Evolutionary conservation across 2,329 filamentous ascomycete species (phyloP).

Genomic region (Phaeophleospora eucalypticola): DNA sequence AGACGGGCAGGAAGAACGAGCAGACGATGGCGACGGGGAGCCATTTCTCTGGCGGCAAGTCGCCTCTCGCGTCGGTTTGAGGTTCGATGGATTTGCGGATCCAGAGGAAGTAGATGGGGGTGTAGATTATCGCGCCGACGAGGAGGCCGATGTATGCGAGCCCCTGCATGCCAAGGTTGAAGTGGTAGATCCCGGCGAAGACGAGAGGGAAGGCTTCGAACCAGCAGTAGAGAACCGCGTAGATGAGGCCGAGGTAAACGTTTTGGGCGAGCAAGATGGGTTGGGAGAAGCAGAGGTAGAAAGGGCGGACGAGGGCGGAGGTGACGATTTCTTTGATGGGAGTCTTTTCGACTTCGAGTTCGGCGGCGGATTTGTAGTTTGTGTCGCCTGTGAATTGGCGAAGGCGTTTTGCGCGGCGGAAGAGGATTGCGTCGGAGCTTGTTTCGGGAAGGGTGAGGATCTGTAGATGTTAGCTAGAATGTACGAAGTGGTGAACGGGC

Average conservation of each 20-base stretch:
- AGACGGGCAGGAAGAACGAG: constrained; percentile 27
- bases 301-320: constrained; percentile 39
- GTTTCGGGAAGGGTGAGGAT: constrained; percentile 37
- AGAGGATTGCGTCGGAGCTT: constrained; percentile 36
- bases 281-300: constrained; percentile 37
- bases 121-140: constrained; percentile 33
- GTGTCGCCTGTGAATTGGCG: constrained; percentile 42
- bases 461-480: too few species aligned
- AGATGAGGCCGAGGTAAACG: constrained; percentile 40
- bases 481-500: too few species aligned
- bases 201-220: constrained; percentile 47
- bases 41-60: constrained; percentile 25
- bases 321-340: constrained; percentile 34
- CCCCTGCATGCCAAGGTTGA: constrained; percentile 43
- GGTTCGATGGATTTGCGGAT: constrained; percentile 34
- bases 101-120: constrained; percentile 31
- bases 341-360: constrained; percentile 33
- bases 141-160: constrained; percentile 45
- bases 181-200: constrained; percentile 56
- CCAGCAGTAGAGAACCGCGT: constrained; percentile 40
- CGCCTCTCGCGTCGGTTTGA: constrained; percentile 36
- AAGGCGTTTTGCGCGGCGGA: constrained; percentile 38
- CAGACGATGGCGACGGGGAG: constrained; percentile 31
- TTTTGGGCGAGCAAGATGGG: constrained; percentile 37
- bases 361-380: constrained; percentile 35